Evolutionary conservation across 2,329 filamentous ascomycete genomes (phyloP), one percentile per base, ranked within the genome.

Genomic region (Penicillium crustosum): DNA sequence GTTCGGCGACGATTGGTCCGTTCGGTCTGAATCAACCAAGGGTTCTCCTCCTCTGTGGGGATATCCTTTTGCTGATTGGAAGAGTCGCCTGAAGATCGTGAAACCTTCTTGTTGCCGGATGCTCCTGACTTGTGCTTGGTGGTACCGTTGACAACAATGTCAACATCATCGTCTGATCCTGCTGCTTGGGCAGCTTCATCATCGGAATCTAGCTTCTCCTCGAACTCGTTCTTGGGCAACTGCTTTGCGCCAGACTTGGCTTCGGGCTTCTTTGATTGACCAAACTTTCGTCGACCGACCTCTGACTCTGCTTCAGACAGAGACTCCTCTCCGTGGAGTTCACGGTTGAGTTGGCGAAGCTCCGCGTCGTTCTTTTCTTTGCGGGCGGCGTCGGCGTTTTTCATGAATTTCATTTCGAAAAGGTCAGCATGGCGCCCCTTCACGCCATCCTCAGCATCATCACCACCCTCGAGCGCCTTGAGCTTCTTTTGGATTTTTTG

Each of bases 371-470:
- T 97, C 57, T 86, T 84, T 61, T 88, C 85, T 73, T 88, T 92
- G 68, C 86, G 86, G 38, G 86, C 82, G 29, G 88, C 89, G 69
- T 97, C 93, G 1, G 92, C 91, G 64, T 89, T 91, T 68, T 89
- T 86, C 94, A 99, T 97, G 73, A 99, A 99, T 60, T 91, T 90
- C 88, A 99, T 91, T 51, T 84, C 83, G 75, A 90, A 86, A 7
- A 99, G 78, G 66, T 86, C 88, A 15, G 88, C 87, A 65, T 83
- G 81, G 0, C 84, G 83, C 19, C 71, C 71, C 38, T 73, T 73
- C 38, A 72, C 67, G 33, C 72, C 73, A 41, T 70, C 68, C 3
- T 66, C 68, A 19, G 77, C 75, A 17, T 77, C 77, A 7, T 72
- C 78, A 59, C 77, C 79, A 49, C 82, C 76, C 42, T 87, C 73